Conservation (phyloP, 1,284 basidiomycete species). For the Leucocoprinus gongylophorus region DNA sequence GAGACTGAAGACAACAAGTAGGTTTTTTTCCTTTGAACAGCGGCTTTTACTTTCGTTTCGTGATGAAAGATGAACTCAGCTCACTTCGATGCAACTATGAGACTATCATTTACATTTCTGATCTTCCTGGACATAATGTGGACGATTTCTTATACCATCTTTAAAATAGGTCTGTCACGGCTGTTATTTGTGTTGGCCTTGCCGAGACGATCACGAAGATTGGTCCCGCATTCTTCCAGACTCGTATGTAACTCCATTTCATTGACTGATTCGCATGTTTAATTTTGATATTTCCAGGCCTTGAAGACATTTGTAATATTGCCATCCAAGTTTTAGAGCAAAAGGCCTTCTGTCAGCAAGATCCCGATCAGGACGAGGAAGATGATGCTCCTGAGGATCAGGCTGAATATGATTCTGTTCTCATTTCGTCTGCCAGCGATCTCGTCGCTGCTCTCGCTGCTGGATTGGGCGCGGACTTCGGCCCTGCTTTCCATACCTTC, state of each 20-base stretch:
- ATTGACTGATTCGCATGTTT: constrained; percentile 7
- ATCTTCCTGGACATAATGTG: constrained; percentile 14
- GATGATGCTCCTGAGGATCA: constrained; percentile 78
- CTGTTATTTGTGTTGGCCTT: constrained; percentile 79
- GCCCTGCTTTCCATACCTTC: constrained; percentile 80
- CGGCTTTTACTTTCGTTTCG: constrained; percentile 12
- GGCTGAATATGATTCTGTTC: constrained; percentile 95
- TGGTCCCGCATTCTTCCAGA: constrained; percentile 79
- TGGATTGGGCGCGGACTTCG: constrained; percentile 81
- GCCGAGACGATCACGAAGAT: constrained; percentile 89
- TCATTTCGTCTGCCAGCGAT: constrained; percentile 93
- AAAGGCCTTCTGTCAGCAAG: constrained; percentile 93
- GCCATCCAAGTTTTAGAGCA: constrained; percentile 83
- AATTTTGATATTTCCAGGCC: constrained; percentile 39
- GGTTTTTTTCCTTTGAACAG: constrained; percentile 33
- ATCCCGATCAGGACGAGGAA: constrained; percentile 88
- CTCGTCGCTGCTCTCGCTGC: constrained; percentile 89
- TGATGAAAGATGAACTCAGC: constrained; percentile 77
- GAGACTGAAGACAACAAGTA: constrained; percentile 97
- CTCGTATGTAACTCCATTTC: constrained; percentile 39
- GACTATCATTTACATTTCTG: constrained; percentile 35
- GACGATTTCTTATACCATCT: background rate
- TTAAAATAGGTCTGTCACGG: constrained; percentile 70
- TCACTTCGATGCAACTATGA: constrained; percentile 78
- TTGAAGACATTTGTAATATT: constrained; percentile 76